These are phyloP conservation scores for Cladosporium sp. DNA, from an alignment of 2,329 filamentous ascomycete genomes.

Conservation along the genomic window DNA sequence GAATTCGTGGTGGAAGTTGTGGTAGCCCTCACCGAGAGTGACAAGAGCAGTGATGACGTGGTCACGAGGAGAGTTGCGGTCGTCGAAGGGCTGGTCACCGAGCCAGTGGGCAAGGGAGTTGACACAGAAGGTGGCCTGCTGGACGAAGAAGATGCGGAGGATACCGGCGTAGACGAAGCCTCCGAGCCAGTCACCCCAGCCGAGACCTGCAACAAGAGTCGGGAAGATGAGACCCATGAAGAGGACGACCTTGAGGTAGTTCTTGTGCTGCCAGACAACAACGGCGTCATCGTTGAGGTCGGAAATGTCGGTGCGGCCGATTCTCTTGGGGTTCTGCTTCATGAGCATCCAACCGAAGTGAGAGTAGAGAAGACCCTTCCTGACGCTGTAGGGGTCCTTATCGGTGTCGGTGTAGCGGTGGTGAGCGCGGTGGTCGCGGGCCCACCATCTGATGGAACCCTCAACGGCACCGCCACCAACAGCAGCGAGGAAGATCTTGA, in stretches of 20 bases:
- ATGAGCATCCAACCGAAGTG: conserved; percentile 90
- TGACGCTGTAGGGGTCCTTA: conserved; percentile 88
- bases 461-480: conserved; percentile 82
- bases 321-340: conserved; percentile 89
- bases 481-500: conserved; percentile 80
- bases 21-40: conserved; percentile 85
- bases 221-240: conserved; percentile 78
- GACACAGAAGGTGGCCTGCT: conserved; percentile 91
- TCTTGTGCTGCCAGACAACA: conserved; percentile 83
- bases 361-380: conserved; percentile 82
- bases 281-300: conserved; percentile 85
- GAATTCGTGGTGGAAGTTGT: conserved; percentile 96
- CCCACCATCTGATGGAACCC: conserved; percentile 88
- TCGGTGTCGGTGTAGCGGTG: conserved; percentile 92
- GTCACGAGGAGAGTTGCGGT: conserved; percentile 87
- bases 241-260: conserved; percentile 80
- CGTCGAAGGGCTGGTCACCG: conserved; percentile 88
- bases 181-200: conserved; percentile 79
- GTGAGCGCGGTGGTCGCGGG: conserved; percentile 81
- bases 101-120: conserved; percentile 91
- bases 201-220: conserved; percentile 67
- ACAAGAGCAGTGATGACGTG: conserved; percentile 83
- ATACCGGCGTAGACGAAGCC: conserved; percentile 85
- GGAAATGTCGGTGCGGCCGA: conserved; percentile 84
- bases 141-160: conserved; percentile 83